Conservation (phyloP, 148 eudicot genomes). For the Chenopodium berlandieri region DNA sequence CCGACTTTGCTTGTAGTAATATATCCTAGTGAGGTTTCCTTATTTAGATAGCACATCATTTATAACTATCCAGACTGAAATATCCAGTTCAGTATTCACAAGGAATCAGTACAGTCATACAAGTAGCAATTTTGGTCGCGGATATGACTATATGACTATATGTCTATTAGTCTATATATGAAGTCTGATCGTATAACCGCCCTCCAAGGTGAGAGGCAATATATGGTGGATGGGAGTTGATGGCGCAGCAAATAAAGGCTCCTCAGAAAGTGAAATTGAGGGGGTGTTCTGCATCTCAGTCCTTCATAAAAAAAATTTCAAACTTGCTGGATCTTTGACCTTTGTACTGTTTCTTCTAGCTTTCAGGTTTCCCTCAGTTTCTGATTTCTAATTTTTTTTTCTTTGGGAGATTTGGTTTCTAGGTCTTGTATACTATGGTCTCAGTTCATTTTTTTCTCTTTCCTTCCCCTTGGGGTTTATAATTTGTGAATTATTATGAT, state of each 20-base stretch:
- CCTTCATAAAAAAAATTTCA: too few relatives aligned
- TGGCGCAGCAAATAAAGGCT: background rate
- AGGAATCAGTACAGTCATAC: slow-evolving; percentile 21
- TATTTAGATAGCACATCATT: slow-evolving; percentile 1
- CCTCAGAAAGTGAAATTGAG: background rate
- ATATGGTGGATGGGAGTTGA: background rate
- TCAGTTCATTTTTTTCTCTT: background rate
- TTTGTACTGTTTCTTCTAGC: background rate
- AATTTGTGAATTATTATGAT: slow-evolving; percentile 11
- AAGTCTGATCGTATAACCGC: background rate
- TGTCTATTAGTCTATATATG: background rate
- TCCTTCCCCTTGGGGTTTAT: slow-evolving; percentile 1
- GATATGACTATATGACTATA: background rate
- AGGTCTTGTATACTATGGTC: background rate
- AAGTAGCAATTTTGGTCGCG: slow-evolving; percentile 26
- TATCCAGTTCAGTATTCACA: slow-evolving; percentile 9
- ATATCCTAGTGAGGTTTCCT: background rate
- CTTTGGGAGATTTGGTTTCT: background rate
- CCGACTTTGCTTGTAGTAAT: slow-evolving; percentile 69
- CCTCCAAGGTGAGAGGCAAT: background rate
- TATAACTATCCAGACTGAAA: slow-evolving; percentile 15
- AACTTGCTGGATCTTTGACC: slow-evolving; percentile 1
- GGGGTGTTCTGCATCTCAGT: background rate
- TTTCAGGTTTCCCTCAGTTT: background rate
- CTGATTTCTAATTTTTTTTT: background rate